These are phyloP conservation scores for Capsicum baccatum DNA, from an alignment of 257 asterid genomes.

Conservation along the genomic window DNA sequence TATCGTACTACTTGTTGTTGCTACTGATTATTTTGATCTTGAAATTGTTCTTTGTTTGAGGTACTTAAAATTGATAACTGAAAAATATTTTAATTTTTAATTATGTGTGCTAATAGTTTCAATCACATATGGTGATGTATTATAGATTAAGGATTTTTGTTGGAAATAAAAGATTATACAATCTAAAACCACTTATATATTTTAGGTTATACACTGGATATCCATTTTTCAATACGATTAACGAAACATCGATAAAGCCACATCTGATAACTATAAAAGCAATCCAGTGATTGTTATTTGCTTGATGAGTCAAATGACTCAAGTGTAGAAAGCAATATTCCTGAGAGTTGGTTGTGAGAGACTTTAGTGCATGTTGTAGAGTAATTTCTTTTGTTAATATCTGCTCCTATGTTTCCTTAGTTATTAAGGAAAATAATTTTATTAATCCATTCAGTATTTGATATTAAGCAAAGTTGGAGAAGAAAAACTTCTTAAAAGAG, in stretches of 20 bases:
- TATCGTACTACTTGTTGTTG: too few relatives aligned
- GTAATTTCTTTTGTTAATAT: background rate
- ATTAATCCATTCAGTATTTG: background rate
- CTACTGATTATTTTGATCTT: background rate
- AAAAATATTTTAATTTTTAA: background rate
- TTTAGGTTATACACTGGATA: background rate
- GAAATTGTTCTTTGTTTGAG: constrained; percentile 8
- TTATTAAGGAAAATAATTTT: background rate
- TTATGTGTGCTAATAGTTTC: background rate
- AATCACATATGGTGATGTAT: background rate
- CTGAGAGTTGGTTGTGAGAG: background rate
- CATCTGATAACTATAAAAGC: background rate
- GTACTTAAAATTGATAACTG: background rate
- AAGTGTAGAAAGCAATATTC: background rate
- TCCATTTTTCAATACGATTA: background rate
- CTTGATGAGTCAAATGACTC: background rate
- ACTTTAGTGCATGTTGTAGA: background rate
- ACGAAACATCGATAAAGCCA: background rate
- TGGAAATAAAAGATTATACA: background rate
- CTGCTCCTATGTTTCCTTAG: background rate
- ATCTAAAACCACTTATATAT: background rate
- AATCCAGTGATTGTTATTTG: constrained; percentile 2
- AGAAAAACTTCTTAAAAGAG: background rate
- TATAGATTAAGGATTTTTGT: background rate
- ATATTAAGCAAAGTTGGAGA: background rate